phyloP scores from a whole-genome alignment of 352 stramenopile genomes.

The Phytophthora pinifolia region DNA sequence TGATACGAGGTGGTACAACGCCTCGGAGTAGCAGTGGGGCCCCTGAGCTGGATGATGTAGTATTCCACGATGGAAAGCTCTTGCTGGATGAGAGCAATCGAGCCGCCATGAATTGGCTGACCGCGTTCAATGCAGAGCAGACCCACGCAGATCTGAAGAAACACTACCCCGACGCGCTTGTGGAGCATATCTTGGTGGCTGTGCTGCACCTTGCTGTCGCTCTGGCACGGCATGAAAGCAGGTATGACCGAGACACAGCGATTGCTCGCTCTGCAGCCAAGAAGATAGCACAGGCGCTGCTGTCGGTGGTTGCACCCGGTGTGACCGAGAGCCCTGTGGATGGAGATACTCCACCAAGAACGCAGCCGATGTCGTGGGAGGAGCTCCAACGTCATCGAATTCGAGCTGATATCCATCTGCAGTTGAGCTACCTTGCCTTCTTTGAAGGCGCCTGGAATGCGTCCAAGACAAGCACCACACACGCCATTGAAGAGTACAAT shows the following conservation, averaged over 20 bases:
- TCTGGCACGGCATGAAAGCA: slow-evolving; percentile 32
- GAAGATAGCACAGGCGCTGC: slow-evolving; percentile 32
- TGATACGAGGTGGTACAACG: slow-evolving; percentile 29
- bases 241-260: slow-evolving; percentile 26
- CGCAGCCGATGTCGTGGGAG: slow-evolving; percentile 25
- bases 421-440: slow-evolving; percentile 41
- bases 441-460: slow-evolving; percentile 36
- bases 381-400: slow-evolving; percentile 28
- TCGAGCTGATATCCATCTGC: slow-evolving; percentile 36
- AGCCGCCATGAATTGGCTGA: slow-evolving; percentile 38
- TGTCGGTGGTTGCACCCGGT: slow-evolving; percentile 18
- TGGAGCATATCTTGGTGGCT: slow-evolving; percentile 31
- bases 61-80: slow-evolving; percentile 40
- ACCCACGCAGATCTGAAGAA: slow-evolving; percentile 23
- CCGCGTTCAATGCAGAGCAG: slow-evolving; percentile 23
- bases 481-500: slow-evolving; percentile 24
- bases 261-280: slow-evolving; percentile 23
- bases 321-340: background rate
- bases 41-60: slow-evolving; percentile 1
- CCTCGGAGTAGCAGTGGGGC: slow-evolving; percentile 15
- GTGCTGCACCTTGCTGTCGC: slow-evolving; percentile 35
- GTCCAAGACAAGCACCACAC: slow-evolving; percentile 24
- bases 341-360: background rate
- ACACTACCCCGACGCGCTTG: slow-evolving; percentile 22
- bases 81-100: slow-evolving; percentile 40